Evolutionary conservation across 108 stramenopile genomes (phyloP).

Genomic region (Bacterosira constricta): DNA sequence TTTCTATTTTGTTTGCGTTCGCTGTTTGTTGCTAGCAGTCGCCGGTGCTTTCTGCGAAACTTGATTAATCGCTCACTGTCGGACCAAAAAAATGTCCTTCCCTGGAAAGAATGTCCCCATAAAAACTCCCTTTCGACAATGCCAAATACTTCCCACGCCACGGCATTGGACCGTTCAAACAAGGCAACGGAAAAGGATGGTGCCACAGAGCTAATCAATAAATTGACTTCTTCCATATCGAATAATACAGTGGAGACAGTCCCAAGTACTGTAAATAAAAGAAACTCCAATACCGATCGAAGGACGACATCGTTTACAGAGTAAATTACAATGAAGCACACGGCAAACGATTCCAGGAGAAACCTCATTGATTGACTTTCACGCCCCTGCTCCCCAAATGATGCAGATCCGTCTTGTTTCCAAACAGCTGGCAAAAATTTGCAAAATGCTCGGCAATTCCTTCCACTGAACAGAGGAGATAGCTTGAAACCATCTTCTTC

Average conservation of each 20-base stretch:
- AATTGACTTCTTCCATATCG: conserved; percentile 17
- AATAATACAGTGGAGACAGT: conserved; percentile 14
- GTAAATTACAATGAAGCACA: conserved; percentile 19
- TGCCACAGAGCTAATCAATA: background rate
- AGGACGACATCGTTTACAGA: conserved; percentile 23
- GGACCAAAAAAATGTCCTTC: conserved; percentile 23
- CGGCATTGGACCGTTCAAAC: background rate
- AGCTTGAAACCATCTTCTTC: background rate
- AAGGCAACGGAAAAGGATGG: background rate
- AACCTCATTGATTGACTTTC: conserved; percentile 24
- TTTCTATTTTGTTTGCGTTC: conserved; percentile 32
- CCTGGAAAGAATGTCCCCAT: conserved; percentile 27
- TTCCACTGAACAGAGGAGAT: conserved; percentile 27
- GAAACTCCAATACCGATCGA: conserved; percentile 9
- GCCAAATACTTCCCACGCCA: background rate
- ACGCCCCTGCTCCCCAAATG: background rate
- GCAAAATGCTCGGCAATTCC: conserved; percentile 8
- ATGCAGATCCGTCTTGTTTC: background rate
- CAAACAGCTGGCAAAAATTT: background rate
- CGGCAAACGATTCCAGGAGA: conserved; percentile 23
- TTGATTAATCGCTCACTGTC: conserved; percentile 16
- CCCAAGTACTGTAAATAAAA: conserved; percentile 3
- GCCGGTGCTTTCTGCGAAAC: conserved; percentile 32
- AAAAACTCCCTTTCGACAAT: conserved; percentile 7
- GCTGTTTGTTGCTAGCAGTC: conserved; percentile 10